phyloP scores from a whole-genome alignment of 148 eudicot species.

The Agrostemma githago region DNA sequence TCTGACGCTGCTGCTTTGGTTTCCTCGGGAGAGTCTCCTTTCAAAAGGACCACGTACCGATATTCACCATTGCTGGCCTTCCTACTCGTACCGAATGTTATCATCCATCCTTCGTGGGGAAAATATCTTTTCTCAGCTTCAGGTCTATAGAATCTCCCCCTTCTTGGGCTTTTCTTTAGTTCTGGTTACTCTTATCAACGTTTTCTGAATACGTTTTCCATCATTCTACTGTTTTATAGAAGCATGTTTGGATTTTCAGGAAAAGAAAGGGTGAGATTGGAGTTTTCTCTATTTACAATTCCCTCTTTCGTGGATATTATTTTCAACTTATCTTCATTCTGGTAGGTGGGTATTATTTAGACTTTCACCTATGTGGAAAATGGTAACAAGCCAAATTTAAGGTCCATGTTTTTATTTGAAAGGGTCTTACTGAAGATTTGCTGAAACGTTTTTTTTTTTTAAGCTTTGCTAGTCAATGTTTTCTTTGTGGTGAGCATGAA shows the following conservation, averaged over 20 bases:
- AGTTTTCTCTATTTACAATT: not conserved
- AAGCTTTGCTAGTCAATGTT: no score
- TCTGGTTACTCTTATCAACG: not conserved
- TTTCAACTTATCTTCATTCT: not conserved
- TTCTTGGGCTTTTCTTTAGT: constrained; percentile 4
- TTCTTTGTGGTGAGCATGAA: no score
- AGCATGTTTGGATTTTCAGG: no score
- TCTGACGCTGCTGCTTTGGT: constrained; percentile 93
- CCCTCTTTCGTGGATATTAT: not conserved
- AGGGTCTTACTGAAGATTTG: no score
- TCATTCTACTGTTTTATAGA: no score
- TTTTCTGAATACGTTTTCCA: not conserved
- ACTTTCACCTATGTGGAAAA: constrained; percentile 18
- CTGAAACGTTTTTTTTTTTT: no score
- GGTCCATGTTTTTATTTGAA: constrained; percentile 11
- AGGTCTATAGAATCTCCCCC: constrained; percentile 37
- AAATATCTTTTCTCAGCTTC: constrained; percentile 86
- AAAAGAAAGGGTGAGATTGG: no score
- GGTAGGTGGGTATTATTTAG: not conserved
- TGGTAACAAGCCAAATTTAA: constrained; percentile 18
- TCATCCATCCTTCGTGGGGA: constrained; percentile 81
- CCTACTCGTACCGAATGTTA: constrained; percentile 71
- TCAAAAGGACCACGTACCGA: constrained; percentile 76
- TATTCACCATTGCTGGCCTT: constrained; percentile 90
- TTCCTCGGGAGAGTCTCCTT: constrained; percentile 74